Evolutionary conservation across 148 eudicot genomes (phyloP), one percentile per base, ranked within the genome.

Genomic region (Cornus kousa): DNA sequence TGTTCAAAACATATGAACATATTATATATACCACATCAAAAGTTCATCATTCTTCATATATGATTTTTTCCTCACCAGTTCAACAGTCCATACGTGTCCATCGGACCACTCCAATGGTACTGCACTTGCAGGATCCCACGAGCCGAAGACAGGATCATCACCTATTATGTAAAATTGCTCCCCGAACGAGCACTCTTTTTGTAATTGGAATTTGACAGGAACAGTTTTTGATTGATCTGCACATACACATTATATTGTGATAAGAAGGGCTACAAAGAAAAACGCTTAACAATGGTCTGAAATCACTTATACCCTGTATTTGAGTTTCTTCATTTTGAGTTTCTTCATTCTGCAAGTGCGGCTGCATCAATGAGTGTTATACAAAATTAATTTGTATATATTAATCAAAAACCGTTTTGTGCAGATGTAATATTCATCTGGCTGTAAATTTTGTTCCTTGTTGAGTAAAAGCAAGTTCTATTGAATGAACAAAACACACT

Each of bases 91-190:
- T 66, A 88, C 13, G 83, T 91, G 90, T 39, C 88, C 94, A 4
- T 86, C 90, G 10, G 94, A 89, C 94, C 94, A 91, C 35, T 70
- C 82, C 76, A 91, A 77, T 5, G 94, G 91, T 62, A 87, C 68
- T 22, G 90, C 92, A 32, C 82, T 60, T 67, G 69, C 66, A 37
- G 92, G 91, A 48, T 86, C 85, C 94, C 94, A 91, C 65, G 74
- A 86, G 20, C 92, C 94, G 1, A 91, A 37, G 7, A 77, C 37
- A 8, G 90, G 87, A 77, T 91, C 90, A 71, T 84, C 86, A 9
- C 94, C 94, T 16, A 88, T 87, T 33, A 91, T 57, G 48, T 78
- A 22, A 83, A 91, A 89, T 33, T 86, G 87, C 82, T 91, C 86
- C 7, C 92, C 94, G 71, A 91, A 91, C 7, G 80, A 80, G 68